Base-by-base conservation (phyloP, 2,329 filamentous ascomycete genomes). In the Pyrenophora tritici-repentis region DNA sequence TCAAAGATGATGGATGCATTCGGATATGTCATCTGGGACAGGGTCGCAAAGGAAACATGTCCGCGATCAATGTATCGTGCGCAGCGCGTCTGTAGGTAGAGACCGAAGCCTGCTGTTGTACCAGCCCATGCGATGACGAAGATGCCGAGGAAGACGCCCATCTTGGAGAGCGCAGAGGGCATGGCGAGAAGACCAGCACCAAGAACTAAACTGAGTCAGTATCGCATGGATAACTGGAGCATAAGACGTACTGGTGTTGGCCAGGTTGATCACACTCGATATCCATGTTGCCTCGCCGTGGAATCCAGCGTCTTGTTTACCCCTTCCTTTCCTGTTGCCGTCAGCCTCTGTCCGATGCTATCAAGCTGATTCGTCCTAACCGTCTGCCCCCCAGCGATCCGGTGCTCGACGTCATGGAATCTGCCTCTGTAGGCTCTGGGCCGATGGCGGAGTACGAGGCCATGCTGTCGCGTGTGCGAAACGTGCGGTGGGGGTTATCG, bases 1-100 rank as follows among this genome's bases (percentile, higher is more conserved):
- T 99, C 94, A 73, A 99, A 99, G 38, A 97, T 81, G 39, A 99
- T 91, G 7, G 94, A 90, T 2, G 93, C 91, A 72, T 96, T 96
- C 1, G 94, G 94, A 67, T 97, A 99, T 4, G 94, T 97, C 57
- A 99, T 85, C 73, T 99, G 93, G 12, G 91, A 96, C 13, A 99
- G 80, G n/a, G 93, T 91, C 70, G 97, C 97, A 78, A 99, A 99
- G 31, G 91, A 96, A 0, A 92, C 85, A 4, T 85, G 84, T 35
- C 94, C 94, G 55, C 91, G 84, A 59, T 97, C 94, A 58, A 99
- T 81, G 73, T 99, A 99, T 71, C 90, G 85, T 4, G 94, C 89
- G 78, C 94, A 97, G 78, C 89, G 86, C 29, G 92, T 88, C 73
- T 99, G 94, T 6, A 99, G 86, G 72, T 97, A 99, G 26, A 99